These are phyloP conservation scores for Physaria fendleri DNA, from an alignment of 345 rosid species.

Conservation along the genomic window DNA sequence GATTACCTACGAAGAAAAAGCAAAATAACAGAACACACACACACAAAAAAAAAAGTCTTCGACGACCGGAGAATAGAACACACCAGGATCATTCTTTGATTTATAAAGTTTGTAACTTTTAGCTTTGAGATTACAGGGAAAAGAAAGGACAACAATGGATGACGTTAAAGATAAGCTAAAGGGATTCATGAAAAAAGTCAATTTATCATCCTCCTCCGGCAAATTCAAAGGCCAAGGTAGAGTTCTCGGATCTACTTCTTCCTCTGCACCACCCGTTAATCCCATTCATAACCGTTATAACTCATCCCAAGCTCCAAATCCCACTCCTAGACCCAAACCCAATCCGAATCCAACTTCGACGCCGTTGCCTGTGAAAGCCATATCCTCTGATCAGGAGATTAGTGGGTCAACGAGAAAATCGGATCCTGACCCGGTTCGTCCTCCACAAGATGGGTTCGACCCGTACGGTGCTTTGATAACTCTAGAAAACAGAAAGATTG, in stretches of 20 bases:
- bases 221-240: conserved; percentile 90
- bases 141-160: conserved; percentile 54
- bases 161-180: conserved; percentile 83
- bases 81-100: not conserved
- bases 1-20: not conserved
- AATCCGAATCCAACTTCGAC: conserved; percentile 23
- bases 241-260: conserved; percentile 71
- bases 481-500: conserved; percentile 46
- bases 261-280: conserved; percentile 44
- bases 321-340: conserved; percentile 27
- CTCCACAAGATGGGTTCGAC: conserved; percentile 53
- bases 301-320: conserved; percentile 34
- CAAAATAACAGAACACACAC: not conserved
- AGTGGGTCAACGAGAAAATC: conserved; percentile 19
- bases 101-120: not conserved
- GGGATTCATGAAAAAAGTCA: conserved; percentile 88
- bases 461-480: conserved; percentile 65
- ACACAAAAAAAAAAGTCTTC: not conserved
- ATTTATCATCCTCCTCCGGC: conserved; percentile 58
- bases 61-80: not conserved
- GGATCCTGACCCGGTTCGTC: conserved; percentile 29
- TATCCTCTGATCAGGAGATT: conserved; percentile 14
- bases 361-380: conserved; percentile 34
- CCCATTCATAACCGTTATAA: conserved; percentile 39
- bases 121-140: not conserved